These are phyloP conservation scores for Areca catechu DNA, from an alignment of 176 grass and related monocot genomes.

Conservation along the genomic window DNA sequence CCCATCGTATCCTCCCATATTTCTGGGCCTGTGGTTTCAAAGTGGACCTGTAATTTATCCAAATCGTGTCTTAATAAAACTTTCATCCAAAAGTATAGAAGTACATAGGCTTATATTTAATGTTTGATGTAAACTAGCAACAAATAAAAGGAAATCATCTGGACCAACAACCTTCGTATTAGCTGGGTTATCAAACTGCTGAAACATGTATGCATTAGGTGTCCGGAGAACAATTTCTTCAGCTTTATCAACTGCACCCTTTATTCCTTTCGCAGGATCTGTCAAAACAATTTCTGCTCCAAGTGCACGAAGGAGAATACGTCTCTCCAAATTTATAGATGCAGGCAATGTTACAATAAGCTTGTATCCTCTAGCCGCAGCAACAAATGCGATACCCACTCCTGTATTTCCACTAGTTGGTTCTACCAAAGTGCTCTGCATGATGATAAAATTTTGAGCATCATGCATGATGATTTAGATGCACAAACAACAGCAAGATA, in stretches of 20 bases:
- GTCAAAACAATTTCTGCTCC: conserved; percentile 82
- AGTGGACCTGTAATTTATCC: conserved; percentile 92
- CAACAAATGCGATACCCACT: conserved; percentile 58
- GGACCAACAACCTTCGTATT: conserved; percentile 57
- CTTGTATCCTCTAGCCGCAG: conserved; percentile 90
- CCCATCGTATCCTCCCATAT: conserved; percentile 95
- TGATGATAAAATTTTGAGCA: not conserved
- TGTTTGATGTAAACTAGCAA: conserved; percentile 8
- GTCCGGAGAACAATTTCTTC: conserved; percentile 58
- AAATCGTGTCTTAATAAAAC: conserved; percentile 50
- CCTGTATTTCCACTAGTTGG: conserved; percentile 92
- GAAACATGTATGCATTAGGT: conserved; percentile 72
- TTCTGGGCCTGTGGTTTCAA: conserved; percentile 98
- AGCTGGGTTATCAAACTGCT: conserved; percentile 79
- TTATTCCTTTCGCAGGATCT: conserved; percentile 60
- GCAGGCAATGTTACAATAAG: conserved; percentile 83
- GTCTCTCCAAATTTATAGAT: conserved; percentile 69
- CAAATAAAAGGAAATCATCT: not conserved
- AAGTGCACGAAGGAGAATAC: conserved; percentile 61
- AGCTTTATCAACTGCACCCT: conserved; percentile 88
- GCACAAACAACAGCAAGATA: too few relatives aligned
- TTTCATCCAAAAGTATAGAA: conserved; percentile 11
- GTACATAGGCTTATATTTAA: too few relatives aligned
- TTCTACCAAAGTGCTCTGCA: conserved; percentile 85
- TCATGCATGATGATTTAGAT: too few relatives aligned